These are phyloP conservation scores for Hemisphaericaspora xylanilytica DNA, from an alignment of 1,139 yeast species.

Conservation along the genomic window DNA sequence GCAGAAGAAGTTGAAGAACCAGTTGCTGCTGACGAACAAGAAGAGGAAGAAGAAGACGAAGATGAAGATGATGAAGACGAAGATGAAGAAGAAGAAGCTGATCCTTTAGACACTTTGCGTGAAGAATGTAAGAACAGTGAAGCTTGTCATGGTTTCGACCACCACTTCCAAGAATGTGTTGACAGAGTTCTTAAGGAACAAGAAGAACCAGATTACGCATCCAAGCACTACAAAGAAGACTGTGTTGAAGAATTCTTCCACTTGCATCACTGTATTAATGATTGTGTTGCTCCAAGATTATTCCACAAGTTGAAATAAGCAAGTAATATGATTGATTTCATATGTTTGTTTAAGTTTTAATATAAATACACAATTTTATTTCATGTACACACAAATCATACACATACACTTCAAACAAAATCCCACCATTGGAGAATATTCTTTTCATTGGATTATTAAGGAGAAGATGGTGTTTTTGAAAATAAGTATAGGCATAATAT, in stretches of 20 bases:
- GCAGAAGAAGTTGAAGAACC: constrained; percentile 44
- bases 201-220: constrained; percentile 80
- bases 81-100: constrained; percentile 70
- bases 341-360: constrained; percentile 2
- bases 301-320: constrained; percentile 78
- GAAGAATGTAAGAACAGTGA: constrained; percentile 67
- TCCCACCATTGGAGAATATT: not conserved
- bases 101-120: constrained; percentile 65
- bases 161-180: constrained; percentile 91
- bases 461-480: not conserved
- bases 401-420: too few relatives aligned
- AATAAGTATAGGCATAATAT: constrained; percentile 3
- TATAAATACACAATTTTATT: constrained; percentile 2
- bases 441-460: not conserved
- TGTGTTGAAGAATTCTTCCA: constrained; percentile 99
- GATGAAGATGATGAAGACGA: constrained; percentile 76
- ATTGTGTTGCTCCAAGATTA: constrained; percentile 89
- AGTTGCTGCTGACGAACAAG: constrained; percentile 62
- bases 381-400: constrained; percentile 4
- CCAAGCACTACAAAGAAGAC: constrained; percentile 85
- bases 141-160: constrained; percentile 72
- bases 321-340: not conserved
- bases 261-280: constrained; percentile 88
- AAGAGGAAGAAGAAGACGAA: constrained; percentile 47
- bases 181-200: constrained; percentile 89